Percentiles rank a stretch among this genome's conserved stretches.
Evolutionary conservation across 2,329 filamentous ascomycete genomes (phyloP).

Genomic region (Fusarium lateritium): DNA sequence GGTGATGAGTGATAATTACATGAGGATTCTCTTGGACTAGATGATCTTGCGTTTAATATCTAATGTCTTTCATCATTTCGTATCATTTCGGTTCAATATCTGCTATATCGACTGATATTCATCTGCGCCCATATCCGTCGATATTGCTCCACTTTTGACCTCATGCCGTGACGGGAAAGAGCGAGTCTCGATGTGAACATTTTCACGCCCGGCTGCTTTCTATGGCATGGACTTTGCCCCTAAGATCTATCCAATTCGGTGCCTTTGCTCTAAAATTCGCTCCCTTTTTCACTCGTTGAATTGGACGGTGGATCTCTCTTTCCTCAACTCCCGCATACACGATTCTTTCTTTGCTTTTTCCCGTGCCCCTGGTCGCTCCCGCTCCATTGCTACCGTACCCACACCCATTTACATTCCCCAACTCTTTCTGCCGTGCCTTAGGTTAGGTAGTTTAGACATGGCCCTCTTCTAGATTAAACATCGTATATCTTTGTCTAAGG

Average conservation of each 20-base stretch:
- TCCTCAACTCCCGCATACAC: constrained; percentile 44
- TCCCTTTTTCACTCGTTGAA: constrained; percentile 6
- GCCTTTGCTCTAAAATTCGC: constrained; percentile 12
- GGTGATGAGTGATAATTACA: constrained; percentile 24
- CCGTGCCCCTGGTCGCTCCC: constrained; percentile 40
- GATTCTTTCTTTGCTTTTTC: constrained; percentile 47
- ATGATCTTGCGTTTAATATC: constrained; percentile 3
- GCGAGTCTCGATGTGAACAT: constrained; percentile 25
- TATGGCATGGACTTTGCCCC: background rate
- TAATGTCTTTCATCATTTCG: constrained; percentile 13
- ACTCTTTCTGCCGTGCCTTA: background rate
- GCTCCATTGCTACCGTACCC: constrained; percentile 39
- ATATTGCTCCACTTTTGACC: constrained; percentile 36
- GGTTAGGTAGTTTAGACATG: background rate
- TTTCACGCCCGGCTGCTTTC: constrained; percentile 24
- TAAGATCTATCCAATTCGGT: background rate
- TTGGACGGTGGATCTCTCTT: constrained; percentile 32
- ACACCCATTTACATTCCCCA: constrained; percentile 25
- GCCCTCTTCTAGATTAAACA: background rate
- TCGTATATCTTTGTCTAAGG: constrained; percentile 10
- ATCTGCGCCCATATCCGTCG: constrained; percentile 3
- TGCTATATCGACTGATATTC: constrained; percentile 17
- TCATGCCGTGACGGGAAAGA: constrained; percentile 26
- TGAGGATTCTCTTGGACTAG: background rate
- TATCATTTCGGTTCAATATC: constrained; percentile 24